Percentiles rank a stretch among this genome's conserved stretches.
phyloP scores from a whole-genome alignment of 345 rosid genomes.

The Acer campestre region DNA sequence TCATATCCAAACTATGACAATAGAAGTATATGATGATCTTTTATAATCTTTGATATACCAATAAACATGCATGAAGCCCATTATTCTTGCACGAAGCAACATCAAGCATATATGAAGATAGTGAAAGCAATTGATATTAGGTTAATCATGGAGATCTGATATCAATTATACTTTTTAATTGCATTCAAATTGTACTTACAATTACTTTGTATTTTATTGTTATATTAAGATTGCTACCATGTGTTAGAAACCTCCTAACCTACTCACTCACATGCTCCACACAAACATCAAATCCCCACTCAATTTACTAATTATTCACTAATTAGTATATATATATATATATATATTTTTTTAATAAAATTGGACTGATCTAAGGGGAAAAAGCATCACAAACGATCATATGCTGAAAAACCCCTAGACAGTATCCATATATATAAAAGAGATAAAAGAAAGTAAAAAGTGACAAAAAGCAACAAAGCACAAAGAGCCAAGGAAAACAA shows the following conservation, averaged over 20 bases:
- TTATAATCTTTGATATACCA: slow-evolving; percentile 22
- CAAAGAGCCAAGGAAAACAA: too few relatives aligned
- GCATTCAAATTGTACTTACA: not conserved
- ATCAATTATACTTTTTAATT: slow-evolving; percentile 8
- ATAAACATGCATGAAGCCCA: slow-evolving; percentile 44
- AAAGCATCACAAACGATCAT: too few relatives aligned
- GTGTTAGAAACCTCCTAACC: slow-evolving; percentile 40
- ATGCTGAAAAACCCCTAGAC: too few relatives aligned
- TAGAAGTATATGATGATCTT: not conserved
- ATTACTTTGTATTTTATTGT: not conserved
- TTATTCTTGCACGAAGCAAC: slow-evolving; percentile 25
- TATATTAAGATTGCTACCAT: slow-evolving; percentile 28
- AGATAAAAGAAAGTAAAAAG: too few relatives aligned
- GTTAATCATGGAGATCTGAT: slow-evolving; percentile 42
- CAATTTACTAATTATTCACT: not conserved
- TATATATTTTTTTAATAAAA: too few relatives aligned
- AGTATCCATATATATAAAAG: too few relatives aligned
- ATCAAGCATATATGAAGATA: slow-evolving; percentile 15
- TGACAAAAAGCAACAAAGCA: too few relatives aligned
- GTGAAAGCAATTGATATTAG: slow-evolving; percentile 23
- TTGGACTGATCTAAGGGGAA: too few relatives aligned
- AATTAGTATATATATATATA: too few relatives aligned
- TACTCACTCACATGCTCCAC: slow-evolving; percentile 39
- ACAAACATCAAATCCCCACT: not conserved
- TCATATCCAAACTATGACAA: not conserved